phyloP scores from a whole-genome alignment of 1,139 yeast species.

The Hanseniaspora gamundiae region DNA sequence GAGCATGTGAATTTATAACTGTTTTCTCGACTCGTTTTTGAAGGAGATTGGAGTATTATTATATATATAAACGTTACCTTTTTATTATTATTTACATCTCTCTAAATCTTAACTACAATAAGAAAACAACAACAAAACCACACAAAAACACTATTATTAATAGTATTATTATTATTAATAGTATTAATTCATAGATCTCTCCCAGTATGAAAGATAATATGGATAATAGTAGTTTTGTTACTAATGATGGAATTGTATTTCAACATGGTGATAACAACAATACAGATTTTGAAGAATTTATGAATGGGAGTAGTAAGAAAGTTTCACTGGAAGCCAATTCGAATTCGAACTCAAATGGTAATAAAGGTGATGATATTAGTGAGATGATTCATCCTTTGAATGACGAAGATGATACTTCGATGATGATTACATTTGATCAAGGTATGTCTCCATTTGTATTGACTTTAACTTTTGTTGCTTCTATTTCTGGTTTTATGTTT shows the following conservation, averaged over 20 bases:
- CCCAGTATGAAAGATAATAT: neutral
- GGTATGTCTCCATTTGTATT: slow-evolving; percentile 55
- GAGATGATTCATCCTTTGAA: slow-evolving; percentile 27
- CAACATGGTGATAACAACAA: slow-evolving; percentile 1
- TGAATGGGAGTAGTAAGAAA: neutral
- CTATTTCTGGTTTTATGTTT: slow-evolving; percentile 90
- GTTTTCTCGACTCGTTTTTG: no score
- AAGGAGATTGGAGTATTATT: no score
- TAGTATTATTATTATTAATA: no score
- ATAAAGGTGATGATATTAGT: neutral
- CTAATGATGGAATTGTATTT: slow-evolving; percentile 2
- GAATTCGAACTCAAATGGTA: neutral
- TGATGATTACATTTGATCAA: slow-evolving; percentile 30
- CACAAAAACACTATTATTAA: no score
- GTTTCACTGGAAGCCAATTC: no score
- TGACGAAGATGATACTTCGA: slow-evolving; percentile 32
- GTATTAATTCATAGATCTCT: no score
- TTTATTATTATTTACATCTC: no score
- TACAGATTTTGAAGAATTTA: neutral
- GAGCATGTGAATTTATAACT: no score
- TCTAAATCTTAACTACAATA: no score
- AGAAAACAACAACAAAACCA: no score
- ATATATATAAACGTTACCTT: no score
- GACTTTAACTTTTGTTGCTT: slow-evolving; percentile 61
- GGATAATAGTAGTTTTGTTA: neutral